Conservation (phyloP, 441 rosid genomes). For the Erysimum cheiri region DNA sequence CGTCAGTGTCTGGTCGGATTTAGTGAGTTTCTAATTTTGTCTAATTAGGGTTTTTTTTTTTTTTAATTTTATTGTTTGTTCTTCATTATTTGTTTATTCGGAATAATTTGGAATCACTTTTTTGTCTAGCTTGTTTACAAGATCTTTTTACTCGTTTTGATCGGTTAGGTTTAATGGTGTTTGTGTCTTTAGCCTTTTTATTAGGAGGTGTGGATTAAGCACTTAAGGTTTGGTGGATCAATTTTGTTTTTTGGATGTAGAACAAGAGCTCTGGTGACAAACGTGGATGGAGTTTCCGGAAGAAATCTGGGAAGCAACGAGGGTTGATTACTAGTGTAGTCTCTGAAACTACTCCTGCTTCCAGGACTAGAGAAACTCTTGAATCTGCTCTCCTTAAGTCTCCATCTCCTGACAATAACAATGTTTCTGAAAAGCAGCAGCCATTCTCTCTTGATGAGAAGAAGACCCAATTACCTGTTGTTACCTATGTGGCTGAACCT, state of each 20-base stretch:
- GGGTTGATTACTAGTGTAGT: slow-evolving; percentile 66
- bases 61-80: background rate
- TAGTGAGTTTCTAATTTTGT: slow-evolving; percentile 28
- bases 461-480: slow-evolving; percentile 46
- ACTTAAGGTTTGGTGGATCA: background rate
- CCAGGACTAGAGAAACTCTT: slow-evolving; percentile 58
- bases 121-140: slow-evolving; percentile 5
- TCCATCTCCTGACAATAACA: slow-evolving; percentile 48
- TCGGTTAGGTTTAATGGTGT: slow-evolving; percentile 7
- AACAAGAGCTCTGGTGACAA: slow-evolving; percentile 62
- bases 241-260: slow-evolving; percentile 48
- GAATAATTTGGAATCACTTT: background rate
- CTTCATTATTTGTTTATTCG: background rate
- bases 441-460: slow-evolving; percentile 51
- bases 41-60: background rate
- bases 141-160: slow-evolving; percentile 8
- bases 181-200: background rate
- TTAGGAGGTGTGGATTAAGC: slow-evolving; percentile 11
- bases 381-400: slow-evolving; percentile 59
- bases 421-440: slow-evolving; percentile 51
- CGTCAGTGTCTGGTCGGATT: slow-evolving; percentile 33
- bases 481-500: slow-evolving; percentile 31
- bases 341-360: slow-evolving; percentile 57
- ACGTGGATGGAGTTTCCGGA: slow-evolving; percentile 89
- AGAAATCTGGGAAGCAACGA: slow-evolving; percentile 74